Base-by-base conservation (phyloP, 345 rosid species). In the Stellera chamaejasme region DNA sequence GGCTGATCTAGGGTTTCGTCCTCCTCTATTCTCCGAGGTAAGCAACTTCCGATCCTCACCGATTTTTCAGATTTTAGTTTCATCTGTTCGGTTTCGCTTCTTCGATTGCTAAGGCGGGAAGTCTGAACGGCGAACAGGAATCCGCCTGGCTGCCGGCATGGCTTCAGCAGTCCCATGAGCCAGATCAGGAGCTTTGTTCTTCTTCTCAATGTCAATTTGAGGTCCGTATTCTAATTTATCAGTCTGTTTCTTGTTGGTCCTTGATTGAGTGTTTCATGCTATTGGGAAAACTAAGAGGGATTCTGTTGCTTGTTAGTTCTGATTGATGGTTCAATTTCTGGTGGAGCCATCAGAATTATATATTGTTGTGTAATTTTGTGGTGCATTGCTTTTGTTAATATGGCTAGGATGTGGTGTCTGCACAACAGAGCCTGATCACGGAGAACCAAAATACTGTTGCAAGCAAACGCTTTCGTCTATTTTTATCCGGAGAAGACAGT, bases 11-110 rank as follows among this genome's bases (percentile, higher is more conserved):
- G 84, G 80, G 67, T 76, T 83, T 69, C 90, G 80, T 44, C 76
- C 47, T 62, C 82, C 86, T 48, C 86, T 71, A 56, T 78, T 80
- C 66, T 76, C 82, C 44, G 84, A 80, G 79, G 87, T 76, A 65
- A 50, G 28, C 43, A 11, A 13, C 59, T 58, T 11, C 8, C 39
- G 39, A 14, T 49, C 27, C 11, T 27, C 10, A 5, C 16, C 16
- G 11, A 4, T 42, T 44, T 27, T n/a, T 12, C 6, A 2, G 23
- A 9, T 10, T 32, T 19, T 36, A 19, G 11, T 42, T 10, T 4
- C 0, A 13, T 15, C 27, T 45, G 15, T 10, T 25, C n/a, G 1
- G 13, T 47, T 6, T 36, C 28, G 50, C 14, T 50, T 44, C 32
- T 50, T 13, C 27, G 53, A 50, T 2, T 50, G 23, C 27, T 3